Evolutionary conservation across 164 flowering plant species (phyloP).

Genomic region (Buxus sempervirens): DNA sequence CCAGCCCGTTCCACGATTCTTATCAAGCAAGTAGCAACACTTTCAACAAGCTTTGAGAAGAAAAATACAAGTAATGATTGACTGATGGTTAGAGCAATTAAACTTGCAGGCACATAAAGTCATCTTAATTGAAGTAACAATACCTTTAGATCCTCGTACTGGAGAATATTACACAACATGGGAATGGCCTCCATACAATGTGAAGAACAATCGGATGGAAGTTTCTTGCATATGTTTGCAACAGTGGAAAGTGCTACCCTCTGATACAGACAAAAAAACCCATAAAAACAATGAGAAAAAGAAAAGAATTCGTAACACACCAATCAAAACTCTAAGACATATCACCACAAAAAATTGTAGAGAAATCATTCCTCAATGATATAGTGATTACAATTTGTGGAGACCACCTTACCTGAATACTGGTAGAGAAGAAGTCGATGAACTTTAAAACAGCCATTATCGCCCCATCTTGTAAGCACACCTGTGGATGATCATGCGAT

Average conservation of each 20-base stretch:
- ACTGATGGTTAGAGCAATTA: not conserved
- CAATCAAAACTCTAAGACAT: not conserved
- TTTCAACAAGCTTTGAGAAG: slow-evolving; percentile 72
- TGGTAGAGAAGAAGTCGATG: slow-evolving; percentile 85
- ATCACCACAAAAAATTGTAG: not conserved
- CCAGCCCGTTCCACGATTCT: slow-evolving; percentile 50
- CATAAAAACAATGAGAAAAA: not conserved
- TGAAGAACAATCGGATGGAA: slow-evolving; percentile 56
- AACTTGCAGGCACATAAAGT: not conserved
- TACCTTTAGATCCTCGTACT: slow-evolving; percentile 83
- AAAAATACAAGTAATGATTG: not conserved
- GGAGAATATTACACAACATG: slow-evolving; percentile 77
- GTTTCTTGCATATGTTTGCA: slow-evolving; percentile 78
- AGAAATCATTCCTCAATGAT: not conserved
- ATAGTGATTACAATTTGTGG: not conserved
- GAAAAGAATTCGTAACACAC: not conserved
- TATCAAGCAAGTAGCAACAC: slow-evolving; percentile 63
- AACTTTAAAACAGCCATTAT: slow-evolving; percentile 70
- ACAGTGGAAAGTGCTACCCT: slow-evolving; percentile 77
- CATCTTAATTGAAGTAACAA: slow-evolving; percentile 2
- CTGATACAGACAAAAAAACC: slow-evolving; percentile 31
- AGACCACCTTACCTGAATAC: slow-evolving; percentile 59
- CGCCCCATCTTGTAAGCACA: slow-evolving; percentile 83
- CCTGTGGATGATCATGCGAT: slow-evolving; percentile 68
- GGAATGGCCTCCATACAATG: slow-evolving; percentile 84